Evolutionary conservation across 805 yeast species (phyloP), one percentile per base, ranked within the genome.

Genomic region (Candida ponderosae): DNA sequence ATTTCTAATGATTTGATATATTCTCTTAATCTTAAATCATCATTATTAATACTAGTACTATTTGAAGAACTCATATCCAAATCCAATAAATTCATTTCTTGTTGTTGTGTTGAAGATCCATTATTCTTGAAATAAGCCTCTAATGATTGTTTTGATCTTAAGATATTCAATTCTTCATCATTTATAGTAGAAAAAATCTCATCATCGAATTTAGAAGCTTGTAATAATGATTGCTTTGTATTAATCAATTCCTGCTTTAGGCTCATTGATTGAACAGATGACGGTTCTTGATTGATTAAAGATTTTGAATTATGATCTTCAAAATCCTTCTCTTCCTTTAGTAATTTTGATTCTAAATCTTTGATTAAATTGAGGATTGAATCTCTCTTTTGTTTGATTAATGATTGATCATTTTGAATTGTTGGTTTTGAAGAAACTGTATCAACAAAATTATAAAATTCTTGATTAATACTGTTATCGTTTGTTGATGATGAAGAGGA

Each of bases 161-260:
- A 56, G 11, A 68, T 44, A 0, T 60, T 53, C 17, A 79, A 52
- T 35, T 73, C 81, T 1, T 52, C 36, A 18, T 60, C 43, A 43
- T 59, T 61, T 9, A 21, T 21, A 9, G 7, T 21, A 11, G 7
- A 9, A 21, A 21, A 21, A 21, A 83, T 56, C 42, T 68, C 70
- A 3, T 65, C 57, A 56, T 83, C 93, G 2, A 84, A 69, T 23
- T 61, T 63, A 1, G 76, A 66, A 0, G 88, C 84, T 36, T 80
- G 80, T 18, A 72, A 54, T 41, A 83, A 58, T 1, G 84, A 70
- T 35, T 74, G 70, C 49, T 79, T 80, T 20, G 76, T 62, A 29
- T 68, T 70, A 10, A 74, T 66, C 13, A 80, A 51, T 42, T 80
- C 81, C 15, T 74, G 79, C 45, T 74, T 81, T 28, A 71, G 59